Conservation (phyloP, 2,329 filamentous ascomycete genomes). For the Achaetomium macrosporum region DNA sequence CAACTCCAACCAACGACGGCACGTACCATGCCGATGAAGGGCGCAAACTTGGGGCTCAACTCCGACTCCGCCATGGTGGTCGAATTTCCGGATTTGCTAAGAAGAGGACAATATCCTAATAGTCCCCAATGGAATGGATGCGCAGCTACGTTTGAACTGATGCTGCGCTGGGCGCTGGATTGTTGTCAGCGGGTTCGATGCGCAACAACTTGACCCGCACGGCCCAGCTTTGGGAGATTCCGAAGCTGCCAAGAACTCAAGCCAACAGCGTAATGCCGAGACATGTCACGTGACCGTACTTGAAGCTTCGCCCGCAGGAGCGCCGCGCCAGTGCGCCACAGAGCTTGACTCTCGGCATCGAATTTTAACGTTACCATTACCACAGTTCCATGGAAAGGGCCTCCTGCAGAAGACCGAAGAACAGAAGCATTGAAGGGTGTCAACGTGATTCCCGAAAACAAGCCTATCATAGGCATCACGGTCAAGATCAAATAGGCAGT, state of each 20-base stretch:
- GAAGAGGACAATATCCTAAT: neutral
- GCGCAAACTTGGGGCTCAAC: conserved; percentile 72
- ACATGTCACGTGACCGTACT: conserved; percentile 7
- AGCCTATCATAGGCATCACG: too few species aligned
- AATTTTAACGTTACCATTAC: neutral
- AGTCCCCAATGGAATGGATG: neutral
- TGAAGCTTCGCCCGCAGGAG: neutral
- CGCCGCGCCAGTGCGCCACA: neutral
- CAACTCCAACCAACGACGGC: neutral
- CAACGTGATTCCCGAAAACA: too few species aligned
- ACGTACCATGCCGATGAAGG: conserved; percentile 82
- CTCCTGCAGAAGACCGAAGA: too few species aligned
- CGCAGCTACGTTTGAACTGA: neutral
- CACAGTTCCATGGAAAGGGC: neutral
- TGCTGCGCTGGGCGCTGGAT: neutral
- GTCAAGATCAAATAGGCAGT: too few species aligned
- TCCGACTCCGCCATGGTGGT: conserved; percentile 50
- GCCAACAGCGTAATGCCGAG: conserved; percentile 8
- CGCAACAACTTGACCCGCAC: neutral
- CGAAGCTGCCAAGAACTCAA: conserved; percentile 7
- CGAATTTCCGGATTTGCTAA: neutral
- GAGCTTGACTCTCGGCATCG: neutral
- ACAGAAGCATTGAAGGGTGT: too few species aligned
- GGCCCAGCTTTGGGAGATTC: conserved; percentile 7
- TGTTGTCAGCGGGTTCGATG: conserved; percentile 4